Conservation (phyloP, 108 stramenopile species). For the Cylindrotheca fusiformis region DNA sequence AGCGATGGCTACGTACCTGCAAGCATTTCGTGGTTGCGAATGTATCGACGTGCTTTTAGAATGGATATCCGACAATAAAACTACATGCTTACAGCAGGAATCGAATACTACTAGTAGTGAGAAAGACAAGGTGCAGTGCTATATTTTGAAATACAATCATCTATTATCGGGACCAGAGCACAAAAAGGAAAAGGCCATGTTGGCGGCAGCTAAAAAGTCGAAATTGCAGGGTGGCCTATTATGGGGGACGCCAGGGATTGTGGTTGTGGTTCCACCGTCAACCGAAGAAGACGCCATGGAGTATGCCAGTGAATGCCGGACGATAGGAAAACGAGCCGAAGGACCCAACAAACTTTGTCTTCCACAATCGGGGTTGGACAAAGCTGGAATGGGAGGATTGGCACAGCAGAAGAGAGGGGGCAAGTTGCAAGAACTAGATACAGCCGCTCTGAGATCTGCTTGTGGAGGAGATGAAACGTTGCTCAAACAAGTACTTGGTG, state of each 20-base stretch:
- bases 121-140: background rate
- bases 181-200: background rate
- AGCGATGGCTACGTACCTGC: background rate
- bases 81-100: background rate
- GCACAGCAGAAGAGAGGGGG: background rate
- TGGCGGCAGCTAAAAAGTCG: background rate
- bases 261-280: background rate
- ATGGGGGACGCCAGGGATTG: background rate
- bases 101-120: background rate
- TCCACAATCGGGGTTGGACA: background rate
- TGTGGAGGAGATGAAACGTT: background rate
- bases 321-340: background rate
- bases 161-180: background rate
- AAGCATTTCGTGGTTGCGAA: background rate
- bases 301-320: background rate
- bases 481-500: background rate
- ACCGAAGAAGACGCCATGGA: background rate
- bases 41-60: background rate
- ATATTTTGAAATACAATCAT: background rate
- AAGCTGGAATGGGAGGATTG: background rate
- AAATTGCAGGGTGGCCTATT: background rate
- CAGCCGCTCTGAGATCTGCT: background rate
- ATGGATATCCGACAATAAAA: background rate
- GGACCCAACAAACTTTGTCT: background rate
- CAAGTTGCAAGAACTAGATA: background rate